Base-by-base conservation (phyloP, 371 early-diverging fungal genomes). In the Basidiobolus meristosporus region DNA sequence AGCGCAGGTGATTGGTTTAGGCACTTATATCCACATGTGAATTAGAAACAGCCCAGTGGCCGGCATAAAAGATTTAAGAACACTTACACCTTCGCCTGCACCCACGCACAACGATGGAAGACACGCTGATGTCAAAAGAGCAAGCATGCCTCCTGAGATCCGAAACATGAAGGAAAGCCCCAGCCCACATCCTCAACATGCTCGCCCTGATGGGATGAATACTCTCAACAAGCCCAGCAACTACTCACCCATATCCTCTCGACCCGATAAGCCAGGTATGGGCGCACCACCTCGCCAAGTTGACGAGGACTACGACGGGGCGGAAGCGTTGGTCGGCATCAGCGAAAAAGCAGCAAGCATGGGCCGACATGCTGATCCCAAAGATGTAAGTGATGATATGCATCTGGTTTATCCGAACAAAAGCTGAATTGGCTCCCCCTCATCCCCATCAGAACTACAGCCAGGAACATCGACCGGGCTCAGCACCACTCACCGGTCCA, bases 221-320 rank as follows among this genome's bases (percentile, higher is more conserved):
- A 7, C 35, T 7, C 16, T 19, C 9, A 19, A 10, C 12, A 15
- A 35, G 15, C 35, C 15, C 35, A 17, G 18, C 35, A 35, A 35
- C 18, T 17, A 19, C 15, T 11, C 33, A 2, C 29, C 7, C 17
- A 23, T 38, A 9, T 12, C 17, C 9, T 31, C 31, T n/a, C 29
- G 28, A 38, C 37, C 31, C 7, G 10, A 20, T 36, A 36, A 9
- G 17, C 43, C 16, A 9, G 15, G 22, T 35, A 15, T 17, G 15
- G 19, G 35, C 15, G 17, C 35, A 11, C 35, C 28, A n/a, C 17
- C 40, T 12, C 40, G 43, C 5, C 29, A 36, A 18, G 38, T 43
- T 14, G 43, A 43, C 37, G 43, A 43, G 10, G 43, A 43, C 14
- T 43, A 43, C 15, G 43, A 43, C 18, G 36, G 43, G 12, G 37